These are phyloP conservation scores for Vitis rotundifolia DNA, from an alignment of 164 flowering plant species.

Conservation along the genomic window DNA sequence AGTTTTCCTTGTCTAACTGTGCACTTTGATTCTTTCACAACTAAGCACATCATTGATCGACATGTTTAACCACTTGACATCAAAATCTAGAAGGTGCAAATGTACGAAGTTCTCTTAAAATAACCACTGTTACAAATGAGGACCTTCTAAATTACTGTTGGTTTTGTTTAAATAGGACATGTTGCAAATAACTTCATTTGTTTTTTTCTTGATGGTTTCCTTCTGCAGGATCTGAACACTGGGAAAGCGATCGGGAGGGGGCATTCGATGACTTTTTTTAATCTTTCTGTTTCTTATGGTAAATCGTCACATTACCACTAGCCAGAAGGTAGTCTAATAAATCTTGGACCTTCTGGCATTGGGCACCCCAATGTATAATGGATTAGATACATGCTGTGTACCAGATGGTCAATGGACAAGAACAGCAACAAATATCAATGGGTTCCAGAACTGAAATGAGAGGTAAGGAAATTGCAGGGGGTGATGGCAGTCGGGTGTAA, in stretches of 20 bases:
- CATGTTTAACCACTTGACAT: not conserved
- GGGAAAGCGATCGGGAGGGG: slow-evolving; percentile 62
- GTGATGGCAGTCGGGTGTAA: too few relatives aligned
- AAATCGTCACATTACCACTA: too few relatives aligned
- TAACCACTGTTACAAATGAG: not conserved
- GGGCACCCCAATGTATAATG: too few relatives aligned
- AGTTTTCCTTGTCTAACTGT: slow-evolving; percentile 11
- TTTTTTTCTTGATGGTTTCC: slow-evolving; percentile 29
- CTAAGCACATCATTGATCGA: too few relatives aligned
- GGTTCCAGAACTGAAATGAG: too few relatives aligned
- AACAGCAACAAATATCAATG: too few relatives aligned
- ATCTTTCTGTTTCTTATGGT: slow-evolving; percentile 6
- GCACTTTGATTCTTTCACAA: not conserved
- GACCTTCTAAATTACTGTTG: not conserved
- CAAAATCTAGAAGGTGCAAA: not conserved
- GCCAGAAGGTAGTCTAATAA: too few relatives aligned
- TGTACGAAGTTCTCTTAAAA: not conserved
- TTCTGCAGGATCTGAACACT: slow-evolving; percentile 59
- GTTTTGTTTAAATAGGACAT: slow-evolving; percentile 7
- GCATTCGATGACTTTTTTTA: slow-evolving; percentile 82
- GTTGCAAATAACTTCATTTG: slow-evolving; percentile 21
- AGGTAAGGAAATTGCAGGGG: too few relatives aligned
- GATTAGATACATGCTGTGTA: too few relatives aligned
- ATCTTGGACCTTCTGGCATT: too few relatives aligned
- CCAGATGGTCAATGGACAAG: too few relatives aligned